Conservation (phyloP, 768 basidiomycete species). For the Auriscalpium orientale region DNA sequence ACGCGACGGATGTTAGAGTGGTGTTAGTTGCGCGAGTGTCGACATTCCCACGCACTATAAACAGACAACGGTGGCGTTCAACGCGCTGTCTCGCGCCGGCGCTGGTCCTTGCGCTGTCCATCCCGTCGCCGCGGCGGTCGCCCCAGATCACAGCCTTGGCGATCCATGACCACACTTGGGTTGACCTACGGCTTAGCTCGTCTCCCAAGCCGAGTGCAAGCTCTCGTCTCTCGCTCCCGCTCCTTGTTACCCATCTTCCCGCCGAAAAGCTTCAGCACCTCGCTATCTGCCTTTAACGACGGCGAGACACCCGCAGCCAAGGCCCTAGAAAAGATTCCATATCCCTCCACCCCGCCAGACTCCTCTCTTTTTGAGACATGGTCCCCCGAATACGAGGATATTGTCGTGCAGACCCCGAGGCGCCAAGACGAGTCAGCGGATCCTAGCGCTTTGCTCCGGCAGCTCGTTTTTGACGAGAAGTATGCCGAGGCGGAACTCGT, state of each 20-base stretch:
- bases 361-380: constrained; percentile 29
- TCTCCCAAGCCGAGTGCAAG: neutral
- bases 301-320: constrained; percentile 28
- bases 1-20: neutral
- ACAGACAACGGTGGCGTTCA: neutral
- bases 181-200: constrained; percentile 5
- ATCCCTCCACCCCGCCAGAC: constrained; percentile 26
- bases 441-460: constrained; percentile 17
- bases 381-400: constrained; percentile 25
- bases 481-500: constrained; percentile 30
- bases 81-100: neutral
- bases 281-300: constrained; percentile 4
- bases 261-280: constrained; percentile 19
- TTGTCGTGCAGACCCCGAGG: constrained; percentile 7
- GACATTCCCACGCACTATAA: constrained; percentile 2
- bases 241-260: neutral
- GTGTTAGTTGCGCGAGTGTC: neutral
- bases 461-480: constrained; percentile 23
- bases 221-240: neutral
- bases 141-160: neutral
- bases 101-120: neutral
- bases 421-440: neutral
- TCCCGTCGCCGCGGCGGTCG: neutral
- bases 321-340: constrained; percentile 28
- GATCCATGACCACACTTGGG: constrained; percentile 2